Evolutionary conservation across 2,329 filamentous ascomycete genomes (phyloP), one percentile per base, ranked within the genome.

Genomic region (Trichophyton equinum): DNA sequence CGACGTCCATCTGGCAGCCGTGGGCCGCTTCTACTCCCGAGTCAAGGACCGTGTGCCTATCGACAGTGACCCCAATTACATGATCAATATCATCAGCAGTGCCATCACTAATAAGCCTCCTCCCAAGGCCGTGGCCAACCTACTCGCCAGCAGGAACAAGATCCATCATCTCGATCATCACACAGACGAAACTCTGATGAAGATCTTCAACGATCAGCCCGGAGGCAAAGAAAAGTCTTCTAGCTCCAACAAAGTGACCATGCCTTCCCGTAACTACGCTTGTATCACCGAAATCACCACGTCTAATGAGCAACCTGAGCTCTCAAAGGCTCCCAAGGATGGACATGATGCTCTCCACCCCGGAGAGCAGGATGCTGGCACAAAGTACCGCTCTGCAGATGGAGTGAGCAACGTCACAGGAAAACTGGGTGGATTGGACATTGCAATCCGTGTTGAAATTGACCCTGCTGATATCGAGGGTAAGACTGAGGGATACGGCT

Each of bases 361-460:
- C 3, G 91, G 92, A 55, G 92, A 96, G 71, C 74, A 84, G n/a
- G 77, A 81, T 55, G 89, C 89, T 0, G 92, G 92, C 2, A 91
- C 90, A 0, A 77, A 76, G 33, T 91, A 96, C 76, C 84, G 82
- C 62, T 88, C 91, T 11, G 87, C 89, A 1, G 74, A 76, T 65
- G 76, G 77, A 0, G 64, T 76, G 55, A 73, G 67, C 63, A 70
- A 64, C 60, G 65, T 67, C 6, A 74, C 74, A 20, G 66, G 68
- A 42, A 69, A 77, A 66, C 65, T 68, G 47, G 75, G 76, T 38
- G 76, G 76, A 1, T 65, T 79, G 62, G 76, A 78, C 63, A 72
- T 79, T 33, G 64, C 74, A 11, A 72, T 78, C 61, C 71, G 73
- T 13, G 76, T 79, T 38, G 77, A 79, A 64, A 77, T 79, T 57